Base-by-base conservation (phyloP, 2,329 filamentous ascomycete species). In the Microdochium nivale region DNA sequence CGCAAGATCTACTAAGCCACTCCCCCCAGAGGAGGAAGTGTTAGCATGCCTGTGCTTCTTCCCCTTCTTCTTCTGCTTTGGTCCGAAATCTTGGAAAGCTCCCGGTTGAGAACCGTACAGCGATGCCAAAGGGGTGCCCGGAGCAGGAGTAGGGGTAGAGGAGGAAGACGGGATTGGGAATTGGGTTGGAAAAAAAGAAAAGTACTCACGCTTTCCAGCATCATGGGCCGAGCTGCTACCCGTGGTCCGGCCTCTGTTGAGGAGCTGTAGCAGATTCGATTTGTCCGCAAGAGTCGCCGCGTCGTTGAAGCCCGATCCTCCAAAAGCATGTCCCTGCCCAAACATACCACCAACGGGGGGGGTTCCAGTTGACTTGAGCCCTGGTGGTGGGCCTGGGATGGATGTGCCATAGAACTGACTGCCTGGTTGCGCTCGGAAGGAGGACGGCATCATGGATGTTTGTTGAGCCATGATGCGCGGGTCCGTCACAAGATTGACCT, bases 1-100 rank as follows among this genome's bases (percentile, higher is more conserved):
- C 81, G 88, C 90, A 91, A 96, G 90, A 95, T 97, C 91, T 79
- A 95, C 91, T 92, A 96, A 84, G 80, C 89, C 91, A 88, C 90
- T 89, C 84, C 90, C 91, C 80, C 88, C 88, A 84, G 90, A 95
- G 85, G 92, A 97, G 88, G 91, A 96, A 92, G 92, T 96, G 90
- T 96, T 96, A 94, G 90, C 92, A 86, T 96, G 91, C 86, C 91
- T 95, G 82, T 96, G 92, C 90, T 96, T 96, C 85, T 96, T 96
- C 80, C 90, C 90, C 90, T 96, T 96, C 84, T 96, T 96, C 87
- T 95, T 96, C 83, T 95, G 90, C 86, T 96, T 95, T 77, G 88
- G 86, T 77, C 87, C 87, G 77, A 86, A 85, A 71, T 95, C 90
- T 84, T 91, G 88, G 77, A 89, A 90, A 75, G 83, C 82, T 78